Percentiles rank a stretch among this genome's conserved stretches.
phyloP scores from a whole-genome alignment of 1,139 yeast genomes.

The Sugiyamaella grinbergsii region DNA sequence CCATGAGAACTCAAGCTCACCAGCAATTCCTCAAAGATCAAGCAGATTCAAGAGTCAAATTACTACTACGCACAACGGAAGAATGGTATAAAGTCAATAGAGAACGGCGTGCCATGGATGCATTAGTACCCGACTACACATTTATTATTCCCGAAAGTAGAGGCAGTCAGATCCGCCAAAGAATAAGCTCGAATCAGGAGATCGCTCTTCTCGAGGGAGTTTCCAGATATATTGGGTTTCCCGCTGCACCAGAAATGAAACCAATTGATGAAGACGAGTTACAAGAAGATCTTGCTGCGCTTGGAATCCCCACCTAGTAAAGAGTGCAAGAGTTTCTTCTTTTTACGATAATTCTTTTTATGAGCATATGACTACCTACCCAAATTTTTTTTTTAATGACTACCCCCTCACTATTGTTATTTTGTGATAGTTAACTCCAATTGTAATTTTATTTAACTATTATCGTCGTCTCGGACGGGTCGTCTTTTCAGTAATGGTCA shows the following conservation, averaged over 20 bases:
- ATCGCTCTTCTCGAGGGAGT: conserved; percentile 61
- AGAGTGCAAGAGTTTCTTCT: not conserved
- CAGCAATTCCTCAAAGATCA: conserved; percentile 76
- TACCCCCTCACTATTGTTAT: not conserved
- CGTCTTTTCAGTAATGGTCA: no score
- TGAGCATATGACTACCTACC: not conserved
- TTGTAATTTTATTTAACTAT: not conserved
- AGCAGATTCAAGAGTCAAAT: conserved; percentile 65
- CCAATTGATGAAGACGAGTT: conserved; percentile 47
- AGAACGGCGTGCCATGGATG: conserved; percentile 85
- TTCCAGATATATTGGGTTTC: conserved; percentile 61
- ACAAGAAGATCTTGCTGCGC: conserved; percentile 36
- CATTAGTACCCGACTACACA: conserved; percentile 56
- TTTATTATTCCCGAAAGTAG: conserved; percentile 40
- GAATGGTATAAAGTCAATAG: conserved; percentile 91
- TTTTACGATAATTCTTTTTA: not conserved
- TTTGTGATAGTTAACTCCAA: conserved; percentile 1
- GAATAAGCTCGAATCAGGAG: conserved; percentile 58
- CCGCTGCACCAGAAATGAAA: conserved; percentile 57
- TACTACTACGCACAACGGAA: conserved; percentile 75
- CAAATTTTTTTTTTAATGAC: not conserved
- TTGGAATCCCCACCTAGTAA: conserved; percentile 31
- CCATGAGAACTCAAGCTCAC: conserved; percentile 77
- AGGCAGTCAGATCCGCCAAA: conserved; percentile 53
- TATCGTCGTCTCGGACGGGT: no score